These are phyloP conservation scores for Torulaspora franciscae DNA, from an alignment of 805 yeast species.

Conservation along the genomic window DNA sequence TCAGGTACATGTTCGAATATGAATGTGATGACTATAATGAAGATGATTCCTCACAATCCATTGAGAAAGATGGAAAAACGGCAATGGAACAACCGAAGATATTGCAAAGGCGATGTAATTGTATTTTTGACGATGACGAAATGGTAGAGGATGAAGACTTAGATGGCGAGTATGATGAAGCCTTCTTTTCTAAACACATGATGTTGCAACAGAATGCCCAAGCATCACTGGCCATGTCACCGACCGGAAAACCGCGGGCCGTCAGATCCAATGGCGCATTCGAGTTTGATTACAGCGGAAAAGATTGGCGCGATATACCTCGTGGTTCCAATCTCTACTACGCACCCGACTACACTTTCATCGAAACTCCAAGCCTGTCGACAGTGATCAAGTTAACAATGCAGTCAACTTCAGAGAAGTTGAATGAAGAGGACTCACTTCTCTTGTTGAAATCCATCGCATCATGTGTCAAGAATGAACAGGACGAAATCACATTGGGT, in stretches of 20 bases:
- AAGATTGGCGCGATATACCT: constrained; percentile 71
- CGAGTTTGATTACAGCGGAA: constrained; percentile 54
- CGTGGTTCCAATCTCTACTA: constrained; percentile 50
- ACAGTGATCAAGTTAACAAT: constrained; percentile 14
- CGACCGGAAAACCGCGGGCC: constrained; percentile 26
- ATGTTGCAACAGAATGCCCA: constrained; percentile 10
- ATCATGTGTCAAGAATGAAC: constrained; percentile 45
- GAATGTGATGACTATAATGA: constrained; percentile 44
- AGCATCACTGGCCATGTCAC: constrained; percentile 11
- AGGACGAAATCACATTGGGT: constrained; percentile 32
- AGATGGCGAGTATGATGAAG: constrained; percentile 26
- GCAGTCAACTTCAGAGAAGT: constrained; percentile 20
- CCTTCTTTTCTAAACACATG: constrained; percentile 13
- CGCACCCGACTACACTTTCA: constrained; percentile 23
- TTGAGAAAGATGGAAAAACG: constrained; percentile 18
- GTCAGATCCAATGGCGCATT: constrained; percentile 37
- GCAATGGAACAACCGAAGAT: constrained; percentile 21
- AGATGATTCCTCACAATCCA: constrained; percentile 19
- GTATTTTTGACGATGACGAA: constrained; percentile 38
- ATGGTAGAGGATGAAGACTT: constrained; percentile 26
- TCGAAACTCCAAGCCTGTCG: constrained; percentile 15
- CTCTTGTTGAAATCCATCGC: constrained; percentile 42
- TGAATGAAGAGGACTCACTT: constrained; percentile 17
- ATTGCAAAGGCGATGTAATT: constrained; percentile 34
- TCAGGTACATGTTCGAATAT: constrained; percentile 53